Conservation (phyloP, 1,284 basidiomycete species). For the Clitocybe nebularis region DNA sequence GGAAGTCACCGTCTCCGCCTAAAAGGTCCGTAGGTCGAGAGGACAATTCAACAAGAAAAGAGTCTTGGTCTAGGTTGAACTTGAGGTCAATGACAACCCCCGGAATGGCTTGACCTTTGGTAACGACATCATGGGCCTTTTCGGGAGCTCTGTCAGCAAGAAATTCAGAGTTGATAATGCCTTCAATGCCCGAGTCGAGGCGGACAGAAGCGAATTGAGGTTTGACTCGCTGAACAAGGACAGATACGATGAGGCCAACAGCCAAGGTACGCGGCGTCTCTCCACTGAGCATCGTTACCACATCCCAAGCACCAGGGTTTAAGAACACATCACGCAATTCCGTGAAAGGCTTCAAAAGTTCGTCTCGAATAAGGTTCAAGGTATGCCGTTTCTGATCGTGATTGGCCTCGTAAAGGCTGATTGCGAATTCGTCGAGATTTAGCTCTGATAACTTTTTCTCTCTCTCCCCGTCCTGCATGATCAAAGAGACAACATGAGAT, state of each 20-base stretch:
- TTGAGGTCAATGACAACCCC: slow-evolving; percentile 79
- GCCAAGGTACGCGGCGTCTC: slow-evolving; percentile 83
- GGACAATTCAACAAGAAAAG: slow-evolving; percentile 77
- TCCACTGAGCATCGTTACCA: slow-evolving; percentile 94
- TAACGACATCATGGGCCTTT: slow-evolving; percentile 46
- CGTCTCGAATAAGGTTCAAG: slow-evolving; percentile 84
- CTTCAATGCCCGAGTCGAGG: slow-evolving; percentile 93
- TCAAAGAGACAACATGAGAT: slow-evolving; percentile 78
- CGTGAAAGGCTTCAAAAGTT: slow-evolving; percentile 83
- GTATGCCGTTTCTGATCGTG: slow-evolving; percentile 86
- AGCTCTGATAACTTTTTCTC: slow-evolving; percentile 86
- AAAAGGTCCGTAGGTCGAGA: slow-evolving; percentile 69
- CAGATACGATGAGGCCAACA: slow-evolving; percentile 83
- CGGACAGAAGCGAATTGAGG: slow-evolving; percentile 56
- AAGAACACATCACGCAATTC: slow-evolving; percentile 76
- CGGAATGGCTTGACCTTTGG: slow-evolving; percentile 77
- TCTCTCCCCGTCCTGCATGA: slow-evolving; percentile 83
- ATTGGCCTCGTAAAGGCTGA: slow-evolving; percentile 83
- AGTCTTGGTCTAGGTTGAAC: slow-evolving; percentile 57
- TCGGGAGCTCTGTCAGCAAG: slow-evolving; percentile 49
- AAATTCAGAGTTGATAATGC: slow-evolving; percentile 68
- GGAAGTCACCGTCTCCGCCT: slow-evolving; percentile 62
- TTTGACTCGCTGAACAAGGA: slow-evolving; percentile 62
- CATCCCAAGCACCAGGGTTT: slow-evolving; percentile 72
- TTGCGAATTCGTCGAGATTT: slow-evolving; percentile 95